Base-by-base conservation (phyloP, 371 early-diverging fungal species). In the Apophysomyces variabilis region DNA sequence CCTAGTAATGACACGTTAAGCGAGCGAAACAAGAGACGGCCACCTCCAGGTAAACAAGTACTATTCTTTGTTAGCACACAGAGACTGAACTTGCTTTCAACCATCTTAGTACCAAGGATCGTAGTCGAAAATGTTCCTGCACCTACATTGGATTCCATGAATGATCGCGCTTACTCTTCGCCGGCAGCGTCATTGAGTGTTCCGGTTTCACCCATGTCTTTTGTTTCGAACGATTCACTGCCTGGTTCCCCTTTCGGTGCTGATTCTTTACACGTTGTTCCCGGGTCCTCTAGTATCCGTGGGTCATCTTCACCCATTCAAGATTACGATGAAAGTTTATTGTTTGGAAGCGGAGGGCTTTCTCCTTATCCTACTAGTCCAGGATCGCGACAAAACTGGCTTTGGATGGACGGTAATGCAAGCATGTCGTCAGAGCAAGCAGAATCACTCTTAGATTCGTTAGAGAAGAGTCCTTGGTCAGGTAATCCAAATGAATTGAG, bases 401-500 rank as follows among this genome's bases (percentile, higher is more conserved):
- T 68, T 38, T 39, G 77, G 14, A 74, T 74, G 37, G 77, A 77
- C 57, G 77, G 77, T 44, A 73, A 74, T 70, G 58, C 64, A 2
- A 67, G 66, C 7, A 79, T 79, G 75, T 67, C 80, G 6, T 57
- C 61, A 5, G 80, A 79, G 16, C 61, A 71, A 16, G 77, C 80
- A 14, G 73, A 71, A 21, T 63, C 68, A 13, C 57, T 79, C n/a
- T 67, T 79, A 68, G 72, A 77, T 13, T 69, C 73, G 21, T 64
- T 79, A 38, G 47, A 70, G 13, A 62, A 70, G 37, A 79, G 66
- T 45, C 54, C 71, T 12, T 79, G 80, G 80, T 72, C 77, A 57
- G 72, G 75, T 75, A 75, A 45, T 47, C 38, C 18, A 16, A 21
- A 7, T 39, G n/a, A 9, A 32, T 4, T 58, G 41, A 16, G 37